Evolutionary conservation across 1,284 basidiomycete species (phyloP).

Genomic region (Apiotrichum domesticum): DNA sequence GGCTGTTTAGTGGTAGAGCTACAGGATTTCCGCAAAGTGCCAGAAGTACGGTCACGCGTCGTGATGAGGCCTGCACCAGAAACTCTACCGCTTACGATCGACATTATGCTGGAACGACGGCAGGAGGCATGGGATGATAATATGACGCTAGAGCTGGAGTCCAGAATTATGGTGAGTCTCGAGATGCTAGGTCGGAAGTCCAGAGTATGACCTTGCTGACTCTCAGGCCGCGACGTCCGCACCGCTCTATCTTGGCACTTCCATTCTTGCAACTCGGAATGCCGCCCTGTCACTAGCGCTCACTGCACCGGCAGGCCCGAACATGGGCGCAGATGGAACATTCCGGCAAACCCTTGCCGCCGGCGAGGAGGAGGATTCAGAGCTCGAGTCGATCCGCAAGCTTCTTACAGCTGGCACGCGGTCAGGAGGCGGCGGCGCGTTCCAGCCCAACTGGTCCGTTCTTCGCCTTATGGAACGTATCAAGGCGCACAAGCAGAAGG

Average conservation of each 20-base stretch:
- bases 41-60: constrained; percentile 35
- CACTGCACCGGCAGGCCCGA: constrained; percentile 39
- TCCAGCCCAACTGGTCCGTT: constrained; percentile 38
- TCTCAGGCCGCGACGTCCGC: constrained; percentile 46
- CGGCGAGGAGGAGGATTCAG: constrained; percentile 20
- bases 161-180: constrained; percentile 42
- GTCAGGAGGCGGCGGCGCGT: constrained; percentile 11
- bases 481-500: constrained; percentile 13
- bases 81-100: constrained; percentile 41
- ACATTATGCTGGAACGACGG: constrained; percentile 41
- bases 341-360: constrained; percentile 16
- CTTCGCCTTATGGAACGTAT: constrained; percentile 32
- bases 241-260: constrained; percentile 46
- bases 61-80: constrained; percentile 47
- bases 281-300: constrained; percentile 42
- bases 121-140: constrained; percentile 42
- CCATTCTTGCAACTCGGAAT: constrained; percentile 42
- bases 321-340: constrained; percentile 34
- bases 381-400: constrained; percentile 32
- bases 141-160: constrained; percentile 44
- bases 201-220: constrained; percentile 1
- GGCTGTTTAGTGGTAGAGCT: constrained; percentile 48
- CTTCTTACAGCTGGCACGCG: constrained; percentile 30
- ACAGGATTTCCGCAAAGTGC: constrained; percentile 40
- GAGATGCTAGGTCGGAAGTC: neutral